Conservation (phyloP, 495 filamentous ascomycete genomes). For the Podospora fimiseda region DNA sequence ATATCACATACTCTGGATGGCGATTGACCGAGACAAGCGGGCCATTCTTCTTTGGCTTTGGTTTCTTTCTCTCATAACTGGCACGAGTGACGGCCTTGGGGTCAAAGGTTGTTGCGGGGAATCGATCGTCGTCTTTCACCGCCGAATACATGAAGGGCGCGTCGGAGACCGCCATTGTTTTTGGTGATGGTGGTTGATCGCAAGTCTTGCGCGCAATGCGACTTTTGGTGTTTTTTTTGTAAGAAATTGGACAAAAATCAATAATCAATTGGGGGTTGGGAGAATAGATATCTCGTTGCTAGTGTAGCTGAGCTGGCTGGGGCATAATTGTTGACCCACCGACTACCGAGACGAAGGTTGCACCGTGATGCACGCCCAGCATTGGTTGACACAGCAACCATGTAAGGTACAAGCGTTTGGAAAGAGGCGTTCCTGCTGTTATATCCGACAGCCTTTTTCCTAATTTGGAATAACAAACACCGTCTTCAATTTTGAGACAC, state of each 20-base stretch:
- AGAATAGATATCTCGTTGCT: too few relatives aligned
- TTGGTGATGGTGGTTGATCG: conserved; percentile 19
- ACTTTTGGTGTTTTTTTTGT: not conserved
- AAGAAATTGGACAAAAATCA: not conserved
- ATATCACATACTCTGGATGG: conserved; percentile 67
- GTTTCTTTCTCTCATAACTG: conserved; percentile 53
- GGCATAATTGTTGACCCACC: too few relatives aligned
- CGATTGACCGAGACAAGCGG: conserved; percentile 71
- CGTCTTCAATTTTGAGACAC: too few relatives aligned
- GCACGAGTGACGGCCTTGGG: conserved; percentile 75
- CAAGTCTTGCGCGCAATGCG: not conserved
- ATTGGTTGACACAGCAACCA: conserved; percentile 13
- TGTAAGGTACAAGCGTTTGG: conserved; percentile 2
- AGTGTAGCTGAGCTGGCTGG: too few relatives aligned
- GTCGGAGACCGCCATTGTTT: conserved; percentile 45
- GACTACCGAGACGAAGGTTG: not conserved
- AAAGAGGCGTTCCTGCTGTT: not conserved
- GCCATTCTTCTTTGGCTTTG: conserved; percentile 63
- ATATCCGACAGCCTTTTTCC: too few relatives aligned
- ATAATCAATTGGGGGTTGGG: not conserved
- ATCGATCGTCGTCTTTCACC: conserved; percentile 39
- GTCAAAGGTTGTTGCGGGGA: conserved; percentile 59
- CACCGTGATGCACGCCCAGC: not conserved
- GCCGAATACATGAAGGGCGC: conserved; percentile 75
- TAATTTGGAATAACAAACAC: too few relatives aligned